These are phyloP conservation scores for Chrysopogon serrulatus DNA, from an alignment of 176 grass and related monocot genomes.

Conservation along the genomic window DNA sequence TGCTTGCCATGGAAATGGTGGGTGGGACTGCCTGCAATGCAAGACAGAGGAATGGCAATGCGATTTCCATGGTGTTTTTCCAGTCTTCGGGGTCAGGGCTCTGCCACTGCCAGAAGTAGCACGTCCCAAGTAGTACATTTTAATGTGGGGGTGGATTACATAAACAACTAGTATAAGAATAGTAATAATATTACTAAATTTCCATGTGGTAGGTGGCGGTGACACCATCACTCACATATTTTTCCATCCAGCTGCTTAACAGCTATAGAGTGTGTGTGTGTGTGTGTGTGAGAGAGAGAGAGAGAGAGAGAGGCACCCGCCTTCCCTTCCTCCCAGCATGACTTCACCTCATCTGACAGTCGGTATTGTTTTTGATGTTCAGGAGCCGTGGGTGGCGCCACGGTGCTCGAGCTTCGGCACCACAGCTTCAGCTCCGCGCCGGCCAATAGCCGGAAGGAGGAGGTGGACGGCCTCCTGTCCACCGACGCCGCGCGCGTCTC, in stretches of 20 bases:
- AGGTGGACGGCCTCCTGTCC: constrained; percentile 1
- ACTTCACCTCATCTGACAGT: too few relatives aligned
- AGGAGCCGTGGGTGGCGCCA: constrained; percentile 45
- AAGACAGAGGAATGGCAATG: background rate
- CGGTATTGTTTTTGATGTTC: background rate
- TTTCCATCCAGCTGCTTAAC: background rate
- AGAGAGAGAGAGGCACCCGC: too few relatives aligned
- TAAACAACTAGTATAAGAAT: constrained; percentile 34
- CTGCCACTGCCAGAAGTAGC: constrained; percentile 34
- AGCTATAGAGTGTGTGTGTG: background rate
- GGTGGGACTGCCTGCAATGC: background rate
- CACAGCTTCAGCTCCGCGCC: constrained; percentile 17
- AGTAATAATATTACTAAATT: constrained; percentile 16
- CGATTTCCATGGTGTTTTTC: background rate
- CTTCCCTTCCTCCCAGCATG: too few relatives aligned
- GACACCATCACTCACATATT: background rate
- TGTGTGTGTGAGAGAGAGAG: background rate
- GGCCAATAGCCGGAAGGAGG: background rate
- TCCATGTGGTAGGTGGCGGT: background rate
- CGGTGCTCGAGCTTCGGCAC: constrained; percentile 55
- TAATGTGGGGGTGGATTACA: background rate
- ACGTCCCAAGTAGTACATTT: constrained; percentile 39
- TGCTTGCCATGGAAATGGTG: background rate
- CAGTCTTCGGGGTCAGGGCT: background rate
- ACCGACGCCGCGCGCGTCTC: constrained; percentile 47